These are phyloP conservation scores for Trypanosoma conorhini DNA, from an alignment of 208 protist genomes.

Conservation along the genomic window DNA sequence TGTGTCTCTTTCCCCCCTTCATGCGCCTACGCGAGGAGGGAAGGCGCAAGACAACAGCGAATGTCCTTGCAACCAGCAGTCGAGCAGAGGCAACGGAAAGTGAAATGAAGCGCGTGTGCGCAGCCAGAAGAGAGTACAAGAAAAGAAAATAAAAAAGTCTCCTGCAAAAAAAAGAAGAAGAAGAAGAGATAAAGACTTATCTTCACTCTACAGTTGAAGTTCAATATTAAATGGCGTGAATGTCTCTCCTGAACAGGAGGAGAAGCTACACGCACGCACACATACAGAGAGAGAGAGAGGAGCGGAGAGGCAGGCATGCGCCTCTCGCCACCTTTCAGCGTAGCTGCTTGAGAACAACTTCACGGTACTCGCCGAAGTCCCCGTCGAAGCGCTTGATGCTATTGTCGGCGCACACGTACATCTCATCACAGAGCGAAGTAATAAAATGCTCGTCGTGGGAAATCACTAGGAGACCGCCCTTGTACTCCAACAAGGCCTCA, in stretches of 20 bases:
- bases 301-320: not conserved
- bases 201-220: not conserved
- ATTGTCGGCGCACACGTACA: constrained; percentile 85
- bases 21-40: not conserved
- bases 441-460: constrained; percentile 96
- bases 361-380: constrained; percentile 90
- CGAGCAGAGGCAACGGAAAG: not conserved
- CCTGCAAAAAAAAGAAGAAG: constrained; percentile 9
- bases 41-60: not conserved
- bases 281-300: not conserved
- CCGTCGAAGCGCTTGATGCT: constrained; percentile 81
- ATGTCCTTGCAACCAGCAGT: not conserved
- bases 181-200: not conserved
- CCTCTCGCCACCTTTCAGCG: constrained; percentile 36
- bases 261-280: not conserved
- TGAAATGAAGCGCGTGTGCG: not conserved
- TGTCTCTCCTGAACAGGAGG: not conserved
- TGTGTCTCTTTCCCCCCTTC: not conserved
- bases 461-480: constrained; percentile 91
- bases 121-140: not conserved
- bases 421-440: constrained; percentile 90
- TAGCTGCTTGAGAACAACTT: constrained; percentile 71
- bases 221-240: not conserved
- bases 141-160: constrained; percentile 13
- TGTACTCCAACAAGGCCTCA: constrained; percentile 87